Percentiles rank a stretch among this genome's conserved stretches.
Conservation (phyloP, 2,329 filamentous ascomycete genomes). For the Claviceps sorghi region DNA sequence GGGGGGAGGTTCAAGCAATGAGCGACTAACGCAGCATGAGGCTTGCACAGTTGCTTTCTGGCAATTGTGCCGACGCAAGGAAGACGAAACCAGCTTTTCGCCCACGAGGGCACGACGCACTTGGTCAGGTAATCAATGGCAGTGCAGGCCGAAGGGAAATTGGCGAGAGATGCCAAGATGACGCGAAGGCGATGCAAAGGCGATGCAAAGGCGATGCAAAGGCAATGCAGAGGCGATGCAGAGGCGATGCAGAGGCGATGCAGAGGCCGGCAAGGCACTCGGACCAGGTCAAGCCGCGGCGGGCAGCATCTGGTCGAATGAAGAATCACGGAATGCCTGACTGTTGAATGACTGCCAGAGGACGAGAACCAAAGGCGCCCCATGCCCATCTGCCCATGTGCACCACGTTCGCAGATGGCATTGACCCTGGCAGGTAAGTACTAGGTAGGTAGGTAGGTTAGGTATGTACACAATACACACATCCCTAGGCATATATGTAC, state of each 20-base stretch:
- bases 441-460: no score
- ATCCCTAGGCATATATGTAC: no score
- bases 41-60: conserved; percentile 1
- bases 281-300: not conserved
- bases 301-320: not conserved
- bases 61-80: not conserved
- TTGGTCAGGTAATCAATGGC: not conserved
- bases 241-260: not conserved
- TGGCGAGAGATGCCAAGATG: no score
- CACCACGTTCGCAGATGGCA: not conserved
- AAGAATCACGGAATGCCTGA: not conserved
- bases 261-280: not conserved
- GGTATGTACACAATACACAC: no score
- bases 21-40: conserved; percentile 1
- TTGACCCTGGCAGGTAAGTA: not conserved
- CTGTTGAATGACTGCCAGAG: no score
- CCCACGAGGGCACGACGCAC: not conserved
- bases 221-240: not conserved
- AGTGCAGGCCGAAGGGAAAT: no score
- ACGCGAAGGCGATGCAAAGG: not conserved
- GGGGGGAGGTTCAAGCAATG: no score
- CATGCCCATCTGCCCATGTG: not conserved
- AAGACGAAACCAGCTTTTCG: not conserved
- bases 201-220: not conserved
- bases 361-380: not conserved